Evolutionary conservation across 2,329 filamentous ascomycete species (phyloP).

Genomic region (Podosphaera fusca): DNA sequence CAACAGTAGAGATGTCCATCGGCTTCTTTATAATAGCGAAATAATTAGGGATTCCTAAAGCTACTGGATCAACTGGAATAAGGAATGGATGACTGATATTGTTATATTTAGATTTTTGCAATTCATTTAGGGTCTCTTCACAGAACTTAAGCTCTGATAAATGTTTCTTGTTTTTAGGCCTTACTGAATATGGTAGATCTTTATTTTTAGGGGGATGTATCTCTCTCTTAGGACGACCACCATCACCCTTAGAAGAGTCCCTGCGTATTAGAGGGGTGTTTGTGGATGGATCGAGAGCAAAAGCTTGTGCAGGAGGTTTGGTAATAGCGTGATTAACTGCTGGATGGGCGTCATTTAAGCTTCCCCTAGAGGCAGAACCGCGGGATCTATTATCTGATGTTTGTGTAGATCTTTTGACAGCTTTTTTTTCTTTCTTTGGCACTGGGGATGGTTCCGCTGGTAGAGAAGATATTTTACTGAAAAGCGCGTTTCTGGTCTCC

Average conservation of each 20-base stretch:
- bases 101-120: slow-evolving; percentile 52
- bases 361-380: slow-evolving; percentile 17
- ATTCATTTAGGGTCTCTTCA: slow-evolving; percentile 54
- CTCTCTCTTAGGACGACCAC: slow-evolving; percentile 67
- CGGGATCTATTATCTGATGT: slow-evolving; percentile 18
- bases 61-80: slow-evolving; percentile 74
- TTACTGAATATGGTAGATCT: slow-evolving; percentile 70
- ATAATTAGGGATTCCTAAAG: slow-evolving; percentile 80
- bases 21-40: slow-evolving; percentile 88
- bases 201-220: slow-evolving; percentile 81
- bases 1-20: slow-evolving; percentile 80
- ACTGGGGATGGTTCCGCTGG: slow-evolving; percentile 29
- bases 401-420: slow-evolving; percentile 19
- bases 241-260: slow-evolving; percentile 56
- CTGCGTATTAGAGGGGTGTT: slow-evolving; percentile 66
- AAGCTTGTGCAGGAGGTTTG: slow-evolving; percentile 28
- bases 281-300: slow-evolving; percentile 48
- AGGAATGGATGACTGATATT: slow-evolving; percentile 52
- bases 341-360: slow-evolving; percentile 14
- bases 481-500: slow-evolving; percentile 33
- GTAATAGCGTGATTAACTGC: slow-evolving; percentile 13
- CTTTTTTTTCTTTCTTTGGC: slow-evolving; percentile 37
- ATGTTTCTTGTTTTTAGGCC: slow-evolving; percentile 77
- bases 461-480: slow-evolving; percentile 25
- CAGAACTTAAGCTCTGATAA: slow-evolving; percentile 80